Evolutionary conservation across 345 rosid species (phyloP), one percentile per base, ranked within the genome.

Genomic region (Pugionium dolabratum): DNA sequence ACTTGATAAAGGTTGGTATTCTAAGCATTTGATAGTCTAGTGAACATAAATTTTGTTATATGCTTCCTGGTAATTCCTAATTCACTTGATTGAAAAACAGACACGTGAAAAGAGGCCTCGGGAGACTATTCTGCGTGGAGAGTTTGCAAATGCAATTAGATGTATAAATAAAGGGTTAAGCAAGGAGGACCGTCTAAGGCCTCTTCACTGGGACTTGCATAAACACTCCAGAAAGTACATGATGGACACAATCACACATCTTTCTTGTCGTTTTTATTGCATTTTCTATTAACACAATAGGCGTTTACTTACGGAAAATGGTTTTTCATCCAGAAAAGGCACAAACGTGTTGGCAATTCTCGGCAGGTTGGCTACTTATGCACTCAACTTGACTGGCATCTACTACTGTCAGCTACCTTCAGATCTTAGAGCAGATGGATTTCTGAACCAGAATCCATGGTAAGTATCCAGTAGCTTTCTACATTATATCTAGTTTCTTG

Each of bases 131-230:
- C 90, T 94, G 58, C 86, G 83, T 47, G 75, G 78, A 55, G 99
- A 94, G 70, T 94, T 88, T 79, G 85, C 86, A 58, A 86, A 82
- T 79, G 92, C 97, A 11, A 76, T 88, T 74, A 81, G 74, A 69
- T 58, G 62, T 75, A 80, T 94, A 65, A 94, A 90, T 56, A 84
- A 76, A 71, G 79, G 79, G 75, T 62, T 83, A 67, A 30, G 83
- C 26, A 77, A 81, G 71, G 95, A 90, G 76, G 79, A 81, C 43
- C 88, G 83, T 54, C 76, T 94, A 48, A 77, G 83, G 79, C 92
- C 92, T 75, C 83, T 88, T 67, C 94, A 90, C 75, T 90, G 86
- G 90, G 99, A 94, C 83, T 79, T 94, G 69, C 74, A 81, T 75
- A 88, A 78, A 65, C 85, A 86, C 61, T 90, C 90, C 33, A 84